These are phyloP conservation scores for Coemansia sp. DNA, from an alignment of 192 early-diverging fungal species.

Conservation along the genomic window DNA sequence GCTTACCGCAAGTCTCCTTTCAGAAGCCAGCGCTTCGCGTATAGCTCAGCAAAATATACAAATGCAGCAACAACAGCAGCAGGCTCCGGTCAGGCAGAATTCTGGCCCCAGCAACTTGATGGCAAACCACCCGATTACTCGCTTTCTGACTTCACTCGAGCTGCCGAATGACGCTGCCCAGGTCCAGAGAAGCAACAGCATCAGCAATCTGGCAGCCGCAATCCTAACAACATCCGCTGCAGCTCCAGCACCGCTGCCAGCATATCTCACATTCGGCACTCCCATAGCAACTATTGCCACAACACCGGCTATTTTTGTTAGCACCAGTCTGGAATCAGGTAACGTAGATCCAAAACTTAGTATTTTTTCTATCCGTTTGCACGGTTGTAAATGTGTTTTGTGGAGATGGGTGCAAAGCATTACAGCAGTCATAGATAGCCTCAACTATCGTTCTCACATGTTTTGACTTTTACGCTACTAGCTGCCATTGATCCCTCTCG, in stretches of 20 bases:
- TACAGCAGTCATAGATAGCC: too few relatives aligned
- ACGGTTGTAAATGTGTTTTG: too few relatives aligned
- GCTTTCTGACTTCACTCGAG: conserved; percentile 27
- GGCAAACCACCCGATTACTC: conserved; percentile 15
- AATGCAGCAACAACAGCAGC: conserved; percentile 2
- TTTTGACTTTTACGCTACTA: too few relatives aligned
- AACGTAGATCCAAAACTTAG: conserved; percentile 2
- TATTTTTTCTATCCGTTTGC: background rate
- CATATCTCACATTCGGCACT: conserved; percentile 3
- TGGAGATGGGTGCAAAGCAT: too few relatives aligned
- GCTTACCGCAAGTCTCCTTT: background rate
- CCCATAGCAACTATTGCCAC: conserved; percentile 33
- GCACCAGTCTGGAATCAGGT: conserved; percentile 18
- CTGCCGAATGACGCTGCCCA: conserved; percentile 1
- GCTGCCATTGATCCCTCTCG: too few relatives aligned
- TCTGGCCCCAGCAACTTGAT: background rate
- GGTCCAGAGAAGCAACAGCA: conserved; percentile 5
- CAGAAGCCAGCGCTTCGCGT: background rate
- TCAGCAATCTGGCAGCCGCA: background rate
- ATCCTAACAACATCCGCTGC: background rate
- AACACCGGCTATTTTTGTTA: conserved; percentile 45
- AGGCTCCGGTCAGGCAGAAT: conserved; percentile 1
- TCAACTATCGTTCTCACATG: too few relatives aligned
- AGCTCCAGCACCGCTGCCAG: background rate
- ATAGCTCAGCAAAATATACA: background rate